Conservation (phyloP, 805 yeast species). For the Yamadazyma sp. region DNA sequence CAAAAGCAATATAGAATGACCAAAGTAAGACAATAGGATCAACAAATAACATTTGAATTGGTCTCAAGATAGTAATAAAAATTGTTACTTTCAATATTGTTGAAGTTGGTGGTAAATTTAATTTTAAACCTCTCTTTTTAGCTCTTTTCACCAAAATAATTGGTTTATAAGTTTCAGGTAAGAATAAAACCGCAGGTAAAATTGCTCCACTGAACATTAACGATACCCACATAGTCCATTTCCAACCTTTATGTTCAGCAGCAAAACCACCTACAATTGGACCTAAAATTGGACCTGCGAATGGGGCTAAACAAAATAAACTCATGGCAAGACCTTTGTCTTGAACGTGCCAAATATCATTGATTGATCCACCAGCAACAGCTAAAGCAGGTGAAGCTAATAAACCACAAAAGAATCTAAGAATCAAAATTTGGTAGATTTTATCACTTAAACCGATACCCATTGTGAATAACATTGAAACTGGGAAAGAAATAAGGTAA, state of each 20-base stretch:
- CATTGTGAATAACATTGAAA: slow-evolving; percentile 69
- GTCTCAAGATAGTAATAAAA: slow-evolving; percentile 54
- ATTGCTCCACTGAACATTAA: slow-evolving; percentile 64
- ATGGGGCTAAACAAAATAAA: slow-evolving; percentile 74
- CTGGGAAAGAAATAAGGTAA: slow-evolving; percentile 56
- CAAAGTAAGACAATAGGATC: slow-evolving; percentile 76
- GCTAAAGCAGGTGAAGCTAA: slow-evolving; percentile 82
- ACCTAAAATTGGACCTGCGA: slow-evolving; percentile 76
- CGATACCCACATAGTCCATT: slow-evolving; percentile 66
- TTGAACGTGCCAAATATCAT: slow-evolving; percentile 62
- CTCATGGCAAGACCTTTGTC: slow-evolving; percentile 74
- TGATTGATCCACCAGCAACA: slow-evolving; percentile 79
- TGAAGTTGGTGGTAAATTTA: slow-evolving; percentile 32
- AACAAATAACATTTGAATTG: slow-evolving; percentile 62
- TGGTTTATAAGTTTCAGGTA: slow-evolving; percentile 80
- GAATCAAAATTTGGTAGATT: slow-evolving; percentile 58
- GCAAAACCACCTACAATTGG: slow-evolving; percentile 76
- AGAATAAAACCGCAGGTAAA: slow-evolving; percentile 45
- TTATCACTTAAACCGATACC: slow-evolving; percentile 67
- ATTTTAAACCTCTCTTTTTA: slow-evolving; percentile 51
- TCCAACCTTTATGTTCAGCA: slow-evolving; percentile 62
- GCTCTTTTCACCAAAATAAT: slow-evolving; percentile 61
- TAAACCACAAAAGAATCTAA: slow-evolving; percentile 72
- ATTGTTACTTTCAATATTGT: slow-evolving; percentile 45
- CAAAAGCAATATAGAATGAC: slow-evolving; percentile 68